Evolutionary conservation across 768 basidiomycete species (phyloP), one percentile per base, ranked within the genome.

Genomic region (Hypholoma fasciculare): DNA sequence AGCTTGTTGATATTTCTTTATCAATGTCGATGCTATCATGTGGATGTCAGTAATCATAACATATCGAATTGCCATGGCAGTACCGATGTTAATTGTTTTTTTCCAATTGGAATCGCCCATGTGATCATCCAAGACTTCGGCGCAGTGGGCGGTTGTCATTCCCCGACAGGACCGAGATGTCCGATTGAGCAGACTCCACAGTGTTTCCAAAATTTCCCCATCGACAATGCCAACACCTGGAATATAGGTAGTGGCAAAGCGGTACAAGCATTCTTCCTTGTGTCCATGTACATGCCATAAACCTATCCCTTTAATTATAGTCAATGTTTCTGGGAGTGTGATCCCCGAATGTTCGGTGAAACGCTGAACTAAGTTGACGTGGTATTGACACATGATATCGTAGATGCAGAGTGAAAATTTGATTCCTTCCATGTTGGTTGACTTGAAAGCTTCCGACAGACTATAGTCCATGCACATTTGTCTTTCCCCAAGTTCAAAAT

Each of bases 51-150:
- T 23, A 23, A 3, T n/a, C 26, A 34, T 36, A 11, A 16, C 26
- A 7, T 14, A 13, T 36, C n/a, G 13, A 57, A 49, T 26, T 23
- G 1, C 17, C n/a, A n/a, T n/a, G n/a, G n/a, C n/a, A n/a, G 17
- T 17, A 72, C 68, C 56, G 3, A 67, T 67, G 16, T 65, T 58
- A 20, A 69, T 56, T 13, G 68, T 36, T 30, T 73, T 75, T 42
- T 71, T 71, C 63, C 65, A 69, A 49, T 74, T 73, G 1, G 64
- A 69, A 43, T 75, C 69, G 7, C 58, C 56, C 70, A 72, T 70
- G 27, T 66, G 57, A 20, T 69, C 67, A 57, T 75, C 65, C 16
- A 70, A 47, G 0, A 69, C 46, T 53, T 76, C 72, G 3, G 64
- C 59, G 0, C 60, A 14, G 19, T 72, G 69, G 0, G 66, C 61